Evolutionary conservation across 2,329 filamentous ascomycete species (phyloP), one percentile per base, ranked within the genome.

Genomic region (Phaeosphaeriaceae sp.): DNA sequence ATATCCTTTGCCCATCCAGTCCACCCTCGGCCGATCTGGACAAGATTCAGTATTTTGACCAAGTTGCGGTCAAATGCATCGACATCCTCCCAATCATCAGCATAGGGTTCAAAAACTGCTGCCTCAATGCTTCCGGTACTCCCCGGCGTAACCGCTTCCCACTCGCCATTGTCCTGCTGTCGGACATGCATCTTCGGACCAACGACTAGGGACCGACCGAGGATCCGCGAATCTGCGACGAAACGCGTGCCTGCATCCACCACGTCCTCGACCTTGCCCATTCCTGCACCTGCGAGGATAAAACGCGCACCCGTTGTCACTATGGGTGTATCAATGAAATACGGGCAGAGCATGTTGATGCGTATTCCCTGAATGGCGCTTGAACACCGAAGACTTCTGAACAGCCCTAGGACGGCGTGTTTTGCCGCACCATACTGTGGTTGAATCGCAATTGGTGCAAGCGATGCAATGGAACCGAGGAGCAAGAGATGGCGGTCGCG

Each of bases 341-440:
- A 89, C 0, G 87, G 87, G 49, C 80, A 81, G n/a, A 89, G 67
- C 62, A 88, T 76, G 64, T 89, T 89, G 50, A 87, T 75, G 36
- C 87, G 79, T 34, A 89, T 73, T 18, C 82, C 82, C 34, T 78
- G 71, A 6, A 70, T 56, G 45, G 78, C 76, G 2, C 79, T 74
- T 6, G 73, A 80, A 3, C 75, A 67, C 13, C 86, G 78, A 37
- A 89, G 72, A 5, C 78, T 76, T 35, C 86, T 79, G 68, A 86
- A 88, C 28, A 88, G 73, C 0, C 86, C 87, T 9, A 87, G 76
- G 0, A 89, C 80, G 16, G 79, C 86, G 70, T 89, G 87, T 67
- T 89, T 89, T 36, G 83, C 79, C 26, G 81, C 77, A 18, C 78
- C 77, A 68, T 89, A 89, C 48, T 84, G 79, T 6, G 74, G 68